Evolutionary conservation across 2,329 filamentous ascomycete species (phyloP), one percentile per base, ranked within the genome.

Genomic region (Arthroderma sp.): DNA sequence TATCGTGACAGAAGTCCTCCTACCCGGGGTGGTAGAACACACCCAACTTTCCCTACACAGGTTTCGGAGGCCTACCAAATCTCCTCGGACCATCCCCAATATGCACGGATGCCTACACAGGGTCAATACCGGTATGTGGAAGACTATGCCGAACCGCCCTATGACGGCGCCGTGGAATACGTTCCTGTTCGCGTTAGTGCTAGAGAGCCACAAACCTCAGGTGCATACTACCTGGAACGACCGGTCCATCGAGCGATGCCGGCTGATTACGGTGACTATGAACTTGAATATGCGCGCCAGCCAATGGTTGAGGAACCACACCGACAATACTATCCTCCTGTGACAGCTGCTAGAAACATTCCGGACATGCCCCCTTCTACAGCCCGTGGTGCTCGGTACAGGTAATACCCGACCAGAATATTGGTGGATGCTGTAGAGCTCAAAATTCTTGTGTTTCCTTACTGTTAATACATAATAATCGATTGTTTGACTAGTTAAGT

Each of bases 1-100:
- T 59, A 59, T 43, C 54, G 51, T 22, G 48, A 53, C n/a, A 47
- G 52, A 29, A 59, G 55, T 40, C 57, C 56, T 5, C 38, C 49
- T 33, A 37, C 42, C 10, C 49, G 47, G 29, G 31, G 39, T n/a
- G 43, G 49, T 7, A 36, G 47, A n/a, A 38, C 50, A 7, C 55
- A 57, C 45, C 44, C 49, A 4, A 41, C 43, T 4, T 50, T 48
- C 15, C 48, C 52, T 30, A 30, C 45, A 8, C 55, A 50, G 27
- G 44, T 45, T 45, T 22, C 15, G 15, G 15, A 22, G 15, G 15
- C 15, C 15, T 49, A 57, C 5, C 47, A 44, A 37, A 46, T 46
- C 28, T 47, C 45, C 3, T 7, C 47, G 27, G 50, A 51, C 11
- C 50, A 52, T 8, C 34, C 37, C 10, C 36, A 45, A 30, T 54